Evolutionary conservation across 2,329 filamentous ascomycete species (phyloP), one percentile per base, ranked within the genome.

Genomic region (Exophiala oligosperma): DNA sequence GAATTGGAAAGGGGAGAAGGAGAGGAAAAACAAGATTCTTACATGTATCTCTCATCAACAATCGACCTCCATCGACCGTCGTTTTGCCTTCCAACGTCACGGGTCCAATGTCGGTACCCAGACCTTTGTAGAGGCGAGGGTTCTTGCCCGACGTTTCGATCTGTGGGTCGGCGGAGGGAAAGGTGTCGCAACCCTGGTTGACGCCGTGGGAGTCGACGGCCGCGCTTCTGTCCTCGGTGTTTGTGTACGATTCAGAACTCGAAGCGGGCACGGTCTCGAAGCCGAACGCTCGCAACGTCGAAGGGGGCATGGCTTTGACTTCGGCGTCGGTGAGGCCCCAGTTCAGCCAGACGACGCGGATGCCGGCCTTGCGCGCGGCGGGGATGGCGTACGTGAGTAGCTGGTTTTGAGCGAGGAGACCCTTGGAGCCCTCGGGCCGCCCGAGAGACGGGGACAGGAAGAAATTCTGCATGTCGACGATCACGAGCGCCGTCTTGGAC

Each of bases 321-420:
- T 85, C 82, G 17, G 71, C 63, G n/a, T 82, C 77, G 0, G 75
- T 81, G 38, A 85, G 71, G 2, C 82, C 82, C 83, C 82, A 86
- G 64, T 82, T 84, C 44, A 83, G 72, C 79, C 80, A 83, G 21
- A 83, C 69, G 21, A 83, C 64, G 66, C 73, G 66, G 52, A 85
- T 76, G 1, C 78, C 81, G n/a, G 74, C 73, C 54, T 76, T 72
- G 46, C 82, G 72, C 38, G 81, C 83, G 37, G 75, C 76, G 6
- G 77, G 77, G 23, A 80, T 75, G 4, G 73, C 76, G 32, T 74
- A 72, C 49, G 73, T 63, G 17, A 82, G 70, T 0, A 81, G 70
- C 37, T 71, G 67, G 17, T 73, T 57, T 64, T 75, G 53, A 63
- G 81, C 69, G 64, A 72, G 49, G 72, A 80, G 63, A 61, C 78